These are phyloP conservation scores for Tylopilus balloui DNA, from an alignment of 768 basidiomycete genomes.

Conservation along the genomic window DNA sequence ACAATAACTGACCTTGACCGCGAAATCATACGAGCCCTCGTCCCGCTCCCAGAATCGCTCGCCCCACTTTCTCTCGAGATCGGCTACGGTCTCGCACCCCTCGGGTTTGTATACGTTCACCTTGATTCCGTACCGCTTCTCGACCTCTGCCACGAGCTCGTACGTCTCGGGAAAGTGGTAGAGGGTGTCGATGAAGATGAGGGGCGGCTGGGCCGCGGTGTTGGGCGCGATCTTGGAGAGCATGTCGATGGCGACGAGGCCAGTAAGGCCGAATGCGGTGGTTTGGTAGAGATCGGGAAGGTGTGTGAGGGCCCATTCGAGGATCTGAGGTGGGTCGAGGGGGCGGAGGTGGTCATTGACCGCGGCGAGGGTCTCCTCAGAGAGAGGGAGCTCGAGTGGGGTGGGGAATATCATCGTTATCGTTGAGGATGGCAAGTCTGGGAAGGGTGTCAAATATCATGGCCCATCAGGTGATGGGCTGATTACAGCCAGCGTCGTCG, in stretches of 20 bases:
- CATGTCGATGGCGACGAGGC: conserved; percentile 93
- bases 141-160: conserved; percentile 79
- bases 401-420: conserved; percentile 21
- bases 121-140: conserved; percentile 63
- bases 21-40: conserved; percentile 85
- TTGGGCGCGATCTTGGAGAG: conserved; percentile 70
- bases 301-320: conserved; percentile 78
- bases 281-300: conserved; percentile 86
- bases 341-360: conserved; percentile 73
- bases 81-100: conserved; percentile 57
- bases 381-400: conserved; percentile 54
- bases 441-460: not conserved
- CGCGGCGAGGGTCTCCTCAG: conserved; percentile 49
- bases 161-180: conserved; percentile 96
- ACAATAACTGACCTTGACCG: conserved; percentile 69
- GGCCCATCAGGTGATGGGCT: no score
- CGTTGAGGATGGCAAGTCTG: not conserved
- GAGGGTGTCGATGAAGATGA: conserved; percentile 95
- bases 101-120: conserved; percentile 79
- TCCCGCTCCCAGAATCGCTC: conserved; percentile 82
- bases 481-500: no score
- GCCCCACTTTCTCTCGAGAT: conserved; percentile 80
- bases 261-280: conserved; percentile 94
- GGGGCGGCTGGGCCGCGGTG: conserved; percentile 52
- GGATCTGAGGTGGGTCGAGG: conserved; percentile 77